These are phyloP conservation scores for Graphiopsis chlorocephala DNA, from an alignment of 2,329 filamentous ascomycete species.

Conservation along the genomic window DNA sequence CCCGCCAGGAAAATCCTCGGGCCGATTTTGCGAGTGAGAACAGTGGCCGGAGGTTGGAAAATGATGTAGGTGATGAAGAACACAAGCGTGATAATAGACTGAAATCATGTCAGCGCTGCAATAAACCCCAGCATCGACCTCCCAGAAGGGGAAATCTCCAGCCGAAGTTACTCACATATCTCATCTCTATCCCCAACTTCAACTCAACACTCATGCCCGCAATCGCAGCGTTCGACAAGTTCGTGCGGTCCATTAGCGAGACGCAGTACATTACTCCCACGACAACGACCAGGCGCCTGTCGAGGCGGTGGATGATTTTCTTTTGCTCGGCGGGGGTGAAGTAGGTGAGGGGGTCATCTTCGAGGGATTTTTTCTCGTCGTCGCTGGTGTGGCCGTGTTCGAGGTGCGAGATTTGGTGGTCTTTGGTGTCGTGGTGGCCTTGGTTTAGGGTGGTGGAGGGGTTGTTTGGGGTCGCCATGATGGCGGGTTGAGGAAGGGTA, in stretches of 20 bases:
- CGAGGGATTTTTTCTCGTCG: constrained; percentile 11
- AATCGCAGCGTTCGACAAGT: constrained; percentile 69
- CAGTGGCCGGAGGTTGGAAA: constrained; percentile 69
- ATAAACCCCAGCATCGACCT: no score
- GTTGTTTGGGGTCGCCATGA: neutral
- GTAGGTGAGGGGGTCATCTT: constrained; percentile 21
- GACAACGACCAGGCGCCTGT: constrained; percentile 49
- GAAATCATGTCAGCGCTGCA: neutral
- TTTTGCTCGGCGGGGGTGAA: constrained; percentile 25
- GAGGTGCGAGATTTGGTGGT: neutral
- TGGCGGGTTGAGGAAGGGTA: no score
- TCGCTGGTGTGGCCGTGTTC: constrained; percentile 7
- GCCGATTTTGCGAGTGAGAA: constrained; percentile 66
- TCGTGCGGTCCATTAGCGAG: constrained; percentile 75
- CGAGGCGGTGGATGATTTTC: constrained; percentile 64
- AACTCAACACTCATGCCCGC: constrained; percentile 55
- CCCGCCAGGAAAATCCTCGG: constrained; percentile 34
- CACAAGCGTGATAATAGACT: constrained; percentile 57
- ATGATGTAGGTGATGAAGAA: constrained; percentile 73
- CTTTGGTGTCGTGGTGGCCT: constrained; percentile 12
- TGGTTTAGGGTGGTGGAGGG: neutral
- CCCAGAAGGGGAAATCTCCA: no score
- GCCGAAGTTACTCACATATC: constrained; percentile 15
- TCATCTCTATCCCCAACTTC: constrained; percentile 14
- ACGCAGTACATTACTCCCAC: constrained; percentile 64